Evolutionary conservation across 2,329 filamentous ascomycete species (phyloP).

Genomic region (Talaromyces pinophilus): DNA sequence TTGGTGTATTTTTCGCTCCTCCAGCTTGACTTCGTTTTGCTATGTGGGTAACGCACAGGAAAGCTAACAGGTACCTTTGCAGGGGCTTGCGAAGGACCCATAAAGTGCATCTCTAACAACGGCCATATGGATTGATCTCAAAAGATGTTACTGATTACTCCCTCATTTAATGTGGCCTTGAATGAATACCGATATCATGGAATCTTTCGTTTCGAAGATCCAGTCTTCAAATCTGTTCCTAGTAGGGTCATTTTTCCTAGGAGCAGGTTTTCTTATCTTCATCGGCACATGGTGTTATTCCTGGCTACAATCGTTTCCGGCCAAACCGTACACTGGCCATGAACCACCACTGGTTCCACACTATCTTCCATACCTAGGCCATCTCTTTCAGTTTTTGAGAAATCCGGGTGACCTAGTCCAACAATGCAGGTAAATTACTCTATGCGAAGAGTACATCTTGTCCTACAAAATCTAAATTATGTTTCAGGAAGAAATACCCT

Average conservation of each 20-base stretch:
- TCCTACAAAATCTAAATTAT: background rate
- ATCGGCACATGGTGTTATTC: conserved; percentile 7
- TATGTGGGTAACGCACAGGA: background rate
- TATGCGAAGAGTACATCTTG: background rate
- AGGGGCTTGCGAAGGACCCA: background rate
- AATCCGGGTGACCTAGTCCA: conserved; percentile 18
- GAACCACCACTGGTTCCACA: conserved; percentile 20
- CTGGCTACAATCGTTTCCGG: background rate
- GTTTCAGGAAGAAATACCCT: conserved; percentile 18
- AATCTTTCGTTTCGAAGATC: background rate
- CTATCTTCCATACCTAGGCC: conserved; percentile 20
- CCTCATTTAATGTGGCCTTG: background rate
- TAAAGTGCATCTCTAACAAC: background rate
- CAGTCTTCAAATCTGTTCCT: background rate
- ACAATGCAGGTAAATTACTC: conserved; percentile 10
- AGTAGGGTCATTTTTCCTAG: background rate
- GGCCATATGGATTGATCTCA: background rate
- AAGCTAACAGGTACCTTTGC: background rate
- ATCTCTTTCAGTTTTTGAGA: conserved; percentile 20
- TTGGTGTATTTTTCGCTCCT: background rate
- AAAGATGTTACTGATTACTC: background rate
- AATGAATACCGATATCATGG: background rate
- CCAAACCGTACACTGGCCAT: conserved; percentile 8
- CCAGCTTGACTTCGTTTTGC: background rate
- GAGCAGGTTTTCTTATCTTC: background rate